Evolutionary conservation across 352 stramenopile species (phyloP), one percentile per base, ranked within the genome.

Genomic region (Phytopythium vexans): DNA sequence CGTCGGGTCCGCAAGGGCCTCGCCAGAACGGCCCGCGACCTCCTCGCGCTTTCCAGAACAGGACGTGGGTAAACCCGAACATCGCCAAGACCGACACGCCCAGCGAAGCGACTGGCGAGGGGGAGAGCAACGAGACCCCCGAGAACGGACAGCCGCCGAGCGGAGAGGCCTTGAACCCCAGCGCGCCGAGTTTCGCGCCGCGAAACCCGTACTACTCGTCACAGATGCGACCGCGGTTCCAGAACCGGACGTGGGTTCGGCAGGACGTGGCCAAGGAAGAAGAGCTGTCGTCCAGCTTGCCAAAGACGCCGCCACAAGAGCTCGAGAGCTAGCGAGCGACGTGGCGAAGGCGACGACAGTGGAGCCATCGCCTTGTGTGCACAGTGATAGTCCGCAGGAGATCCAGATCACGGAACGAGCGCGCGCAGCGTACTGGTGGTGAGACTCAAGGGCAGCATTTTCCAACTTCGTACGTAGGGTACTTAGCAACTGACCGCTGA

Each of bases 221-320:
- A 48, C 77, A 89, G 48, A 89, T 89, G 74, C 79, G 84, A 2
- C 84, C 84, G 12, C 76, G 78, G 11, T 94, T 94, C 63, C 84
- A 94, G 62, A 94, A 94, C 74, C 91, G 90, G 70, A 92, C 82
- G 7, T 94, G 84, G 84, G 82, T 94, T 41, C 77, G 84, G 55
- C 78, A 70, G 27, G 84, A 94, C 12, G 51, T 76, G 38, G 71
- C 65, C 0, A 81, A 91, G 56, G 82, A 92, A 37, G 77, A 88
- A 52, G 78, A 89, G 45, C 62, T 94, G 11, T 85, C 73, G 42
- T 76, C 77, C 8, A 92, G 74, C 58, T 65, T 94, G 10, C 84
- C 84, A 3, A 77, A 86, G 54, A 94, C 84, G 14, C 84, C 82
- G 16, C 82, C 79, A 6, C 70, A 72, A 35, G 75, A 89, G 50